Conservation (phyloP, 2,329 filamentous ascomycete species). For the Colletotrichum liaoningense region DNA sequence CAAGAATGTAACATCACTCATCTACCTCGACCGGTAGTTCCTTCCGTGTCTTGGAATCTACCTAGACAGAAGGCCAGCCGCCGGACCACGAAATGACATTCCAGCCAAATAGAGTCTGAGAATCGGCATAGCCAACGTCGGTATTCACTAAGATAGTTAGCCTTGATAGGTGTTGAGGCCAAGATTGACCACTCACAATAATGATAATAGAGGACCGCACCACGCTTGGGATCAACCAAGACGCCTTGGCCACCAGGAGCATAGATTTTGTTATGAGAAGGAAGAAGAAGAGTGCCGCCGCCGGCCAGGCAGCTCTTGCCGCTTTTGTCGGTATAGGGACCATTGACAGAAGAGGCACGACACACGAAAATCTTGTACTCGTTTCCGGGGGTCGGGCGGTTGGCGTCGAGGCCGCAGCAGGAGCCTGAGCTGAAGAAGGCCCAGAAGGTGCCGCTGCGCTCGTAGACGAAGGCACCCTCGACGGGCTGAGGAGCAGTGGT, state of each 20-base stretch:
- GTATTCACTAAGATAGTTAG: conserved; percentile 42
- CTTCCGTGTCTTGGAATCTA: background rate
- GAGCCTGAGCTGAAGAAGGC: conserved; percentile 71
- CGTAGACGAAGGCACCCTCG: conserved; percentile 68
- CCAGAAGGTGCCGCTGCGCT: conserved; percentile 69
- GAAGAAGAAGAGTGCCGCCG: conserved; percentile 71
- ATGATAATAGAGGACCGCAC: conserved; percentile 57
- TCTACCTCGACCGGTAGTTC: background rate
- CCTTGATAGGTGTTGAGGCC: background rate
- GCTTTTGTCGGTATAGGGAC: conserved; percentile 67
- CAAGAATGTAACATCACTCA: conserved; percentile 2
- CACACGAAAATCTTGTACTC: conserved; percentile 77
- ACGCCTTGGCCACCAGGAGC: conserved; percentile 72
- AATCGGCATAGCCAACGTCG: conserved; percentile 47
- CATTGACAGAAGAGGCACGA: conserved; percentile 62
- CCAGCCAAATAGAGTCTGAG: conserved; percentile 62
- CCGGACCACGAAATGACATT: conserved; percentile 61
- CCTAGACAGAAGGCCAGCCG: conserved; percentile 56
- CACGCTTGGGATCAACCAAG: conserved; percentile 45
- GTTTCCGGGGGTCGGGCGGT: conserved; percentile 62
- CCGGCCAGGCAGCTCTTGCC: conserved; percentile 67
- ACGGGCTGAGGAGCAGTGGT: conserved; percentile 60
- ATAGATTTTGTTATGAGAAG: conserved; percentile 70
- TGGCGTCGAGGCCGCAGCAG: conserved; percentile 70
- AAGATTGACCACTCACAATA: conserved; percentile 36